Base-by-base conservation (phyloP, 352 stramenopile species). In the Globisporangium parvum region DNA sequence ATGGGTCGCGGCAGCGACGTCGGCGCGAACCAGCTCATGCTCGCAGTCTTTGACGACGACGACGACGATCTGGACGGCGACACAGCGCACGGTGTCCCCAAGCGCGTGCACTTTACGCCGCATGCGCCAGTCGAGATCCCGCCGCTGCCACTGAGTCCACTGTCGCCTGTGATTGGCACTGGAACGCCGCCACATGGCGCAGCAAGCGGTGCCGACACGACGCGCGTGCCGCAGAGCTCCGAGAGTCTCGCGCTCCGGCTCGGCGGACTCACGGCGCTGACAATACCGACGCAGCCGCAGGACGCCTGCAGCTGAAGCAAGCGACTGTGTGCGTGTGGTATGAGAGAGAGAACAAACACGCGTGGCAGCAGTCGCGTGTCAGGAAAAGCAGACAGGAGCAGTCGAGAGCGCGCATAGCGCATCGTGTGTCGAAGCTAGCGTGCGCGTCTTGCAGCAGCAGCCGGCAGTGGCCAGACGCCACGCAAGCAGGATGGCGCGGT, bases 61-160 rank as follows among this genome's bases (percentile, higher is more conserved):
- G 48, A 51, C 10, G 41, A 57, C n/a, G 49, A 50, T 3, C 33
- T 42, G 42, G 53, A 61, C 26, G 53, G 33, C 12, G 56, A 62
- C 3, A 46, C 39, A 3, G 46, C 20, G 9, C 35, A 37, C 12
- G 26, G 35, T 2, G 33, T 53, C 21, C 28, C 37, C 17, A 69
- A 69, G 49, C 49, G 33, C 24, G 63, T 69, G 37, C 63, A 67
- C 2, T 69, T 69, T 31, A 59, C 59, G 21, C 31, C 59, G 0
- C 46, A 63, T 12, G 47, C 53, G 41, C 63, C 63, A 18, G 39
- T 51, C n/a, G 49, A 67, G 45, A 69, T 69, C 52, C 58, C 59
- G 21, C 41, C 49, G 42, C 17, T 23, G 18, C 39, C 15, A n/a
- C 39, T 21, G 46, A 47, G 45, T 49, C 46, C 23, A 20, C 23